Percentiles rank a stretch among this genome's conserved stretches.
phyloP scores from a whole-genome alignment of 805 yeast species.

The Saturnispora quitensis region DNA sequence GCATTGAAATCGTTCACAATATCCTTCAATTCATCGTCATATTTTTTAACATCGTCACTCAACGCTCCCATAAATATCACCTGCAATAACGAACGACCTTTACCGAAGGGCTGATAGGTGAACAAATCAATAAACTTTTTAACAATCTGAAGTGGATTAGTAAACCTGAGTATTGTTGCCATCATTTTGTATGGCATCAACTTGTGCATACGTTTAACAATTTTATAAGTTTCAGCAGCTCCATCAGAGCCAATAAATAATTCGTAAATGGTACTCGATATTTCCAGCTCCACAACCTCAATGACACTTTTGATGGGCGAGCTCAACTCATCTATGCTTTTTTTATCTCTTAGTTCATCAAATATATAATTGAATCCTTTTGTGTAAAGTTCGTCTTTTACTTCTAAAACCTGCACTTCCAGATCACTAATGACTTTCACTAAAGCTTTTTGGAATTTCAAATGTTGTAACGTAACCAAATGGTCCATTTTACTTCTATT shows the following conservation, averaged over 20 bases:
- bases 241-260: slow-evolving; percentile 73
- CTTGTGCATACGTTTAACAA: slow-evolving; percentile 61
- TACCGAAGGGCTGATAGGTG: slow-evolving; percentile 42
- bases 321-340: slow-evolving; percentile 47
- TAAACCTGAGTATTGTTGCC: slow-evolving; percentile 65
- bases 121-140: slow-evolving; percentile 73
- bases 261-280: slow-evolving; percentile 79
- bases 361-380: slow-evolving; percentile 55
- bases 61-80: slow-evolving; percentile 62
- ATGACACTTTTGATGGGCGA: slow-evolving; percentile 61
- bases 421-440: slow-evolving; percentile 23
- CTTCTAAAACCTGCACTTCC: slow-evolving; percentile 35
- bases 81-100: slow-evolving; percentile 53
- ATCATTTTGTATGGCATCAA: slow-evolving; percentile 75
- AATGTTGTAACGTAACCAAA: slow-evolving; percentile 48
- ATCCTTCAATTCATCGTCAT: slow-evolving; percentile 32
- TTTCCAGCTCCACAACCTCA: slow-evolving; percentile 74
- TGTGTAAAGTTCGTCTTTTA: slow-evolving; percentile 21
- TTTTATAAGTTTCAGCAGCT: slow-evolving; percentile 65
- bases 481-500: slow-evolving; percentile 53
- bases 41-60: slow-evolving; percentile 64
- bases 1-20: slow-evolving; percentile 1
- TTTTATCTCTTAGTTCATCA: slow-evolving; percentile 44
- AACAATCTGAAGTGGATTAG: slow-evolving; percentile 82
- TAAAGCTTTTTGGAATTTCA: slow-evolving; percentile 57